A percentile compares a stretch with the other conserved stretches of the same genome.
Conservation (phyloP, 352 stramenopile genomes). For the Globisporangium lucens region DNA sequence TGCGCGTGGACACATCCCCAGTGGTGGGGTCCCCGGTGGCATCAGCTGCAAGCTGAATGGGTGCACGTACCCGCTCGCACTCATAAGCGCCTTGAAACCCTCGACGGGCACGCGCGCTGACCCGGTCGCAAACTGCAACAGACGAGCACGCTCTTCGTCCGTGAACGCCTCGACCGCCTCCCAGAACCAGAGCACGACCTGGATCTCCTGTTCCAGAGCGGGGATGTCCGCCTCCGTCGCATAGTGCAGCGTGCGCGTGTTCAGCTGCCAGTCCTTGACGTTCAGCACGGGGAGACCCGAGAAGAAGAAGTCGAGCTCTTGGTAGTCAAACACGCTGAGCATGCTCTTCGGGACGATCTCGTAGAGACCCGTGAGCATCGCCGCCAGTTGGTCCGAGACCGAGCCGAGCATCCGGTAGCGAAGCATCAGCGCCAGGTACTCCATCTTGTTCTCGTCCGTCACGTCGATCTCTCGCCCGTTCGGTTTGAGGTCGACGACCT, state of each 20-base stretch:
- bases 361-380: constrained; percentile 91
- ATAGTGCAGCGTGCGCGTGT: constrained; percentile 60
- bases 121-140: constrained; percentile 98
- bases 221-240: constrained; percentile 42
- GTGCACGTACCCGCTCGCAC: constrained; percentile 77
- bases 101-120: constrained; percentile 93
- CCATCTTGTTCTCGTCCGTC: constrained; percentile 92
- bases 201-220: constrained; percentile 48
- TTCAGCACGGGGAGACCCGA: constrained; percentile 83
- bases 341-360: constrained; percentile 89
- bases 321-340: constrained; percentile 91
- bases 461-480: constrained; percentile 89
- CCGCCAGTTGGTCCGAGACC: constrained; percentile 87
- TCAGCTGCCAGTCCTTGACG: constrained; percentile 82
- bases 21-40: constrained; percentile 33
- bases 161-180: constrained; percentile 80
- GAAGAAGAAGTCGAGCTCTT: constrained; percentile 96
- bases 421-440: constrained; percentile 94
- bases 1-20: constrained; percentile 69
- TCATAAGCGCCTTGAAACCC: constrained; percentile 77
- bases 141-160: constrained; percentile 91
- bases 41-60: constrained; percentile 79
- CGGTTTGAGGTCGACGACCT: constrained; percentile 89
- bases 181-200: constrained; percentile 91
- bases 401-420: constrained; percentile 91